These are phyloP conservation scores for Sporisorium iseilematis-ciliati DNA, from an alignment of 1,284 basidiomycete species.

Conservation along the genomic window DNA sequence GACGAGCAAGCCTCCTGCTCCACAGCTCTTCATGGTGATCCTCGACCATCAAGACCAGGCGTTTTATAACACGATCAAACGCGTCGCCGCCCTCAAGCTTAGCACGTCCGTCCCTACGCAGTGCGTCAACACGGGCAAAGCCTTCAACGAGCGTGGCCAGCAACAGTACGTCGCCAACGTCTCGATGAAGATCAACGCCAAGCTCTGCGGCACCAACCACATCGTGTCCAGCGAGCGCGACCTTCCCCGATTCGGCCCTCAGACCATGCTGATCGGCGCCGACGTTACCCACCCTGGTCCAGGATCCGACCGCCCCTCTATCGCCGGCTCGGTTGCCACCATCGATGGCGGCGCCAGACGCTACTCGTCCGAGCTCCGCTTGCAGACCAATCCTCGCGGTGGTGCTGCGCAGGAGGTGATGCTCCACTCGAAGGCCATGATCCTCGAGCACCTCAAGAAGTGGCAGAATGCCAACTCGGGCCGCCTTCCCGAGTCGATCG, in stretches of 20 bases:
- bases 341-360: slow-evolving; percentile 68
- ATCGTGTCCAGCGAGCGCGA: slow-evolving; percentile 37
- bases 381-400: slow-evolving; percentile 70
- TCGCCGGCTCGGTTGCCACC: slow-evolving; percentile 72
- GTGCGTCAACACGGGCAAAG: slow-evolving; percentile 61
- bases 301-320: slow-evolving; percentile 71
- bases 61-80: slow-evolving; percentile 71
- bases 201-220: slow-evolving; percentile 72
- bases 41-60: slow-evolving; percentile 57
- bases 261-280: slow-evolving; percentile 71
- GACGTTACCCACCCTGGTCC: slow-evolving; percentile 69
- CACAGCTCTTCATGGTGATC: slow-evolving; percentile 56
- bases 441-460: slow-evolving; percentile 45
- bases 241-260: slow-evolving; percentile 59
- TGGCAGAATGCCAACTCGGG: slow-evolving; percentile 61
- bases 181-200: slow-evolving; percentile 69
- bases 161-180: slow-evolving; percentile 72
- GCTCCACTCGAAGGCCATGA: slow-evolving; percentile 59
- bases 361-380: slow-evolving; percentile 70
- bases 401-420: slow-evolving; percentile 68
- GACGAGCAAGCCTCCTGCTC: slow-evolving; percentile 20
- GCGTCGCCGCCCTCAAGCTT: slow-evolving; percentile 65
- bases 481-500: slow-evolving; percentile 68
- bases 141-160: slow-evolving; percentile 54
- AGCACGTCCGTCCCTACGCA: slow-evolving; percentile 69